These are phyloP conservation scores for Fusarium pseudocircinatum DNA, from an alignment of 2,329 filamentous ascomycete genomes.

Conservation along the genomic window DNA sequence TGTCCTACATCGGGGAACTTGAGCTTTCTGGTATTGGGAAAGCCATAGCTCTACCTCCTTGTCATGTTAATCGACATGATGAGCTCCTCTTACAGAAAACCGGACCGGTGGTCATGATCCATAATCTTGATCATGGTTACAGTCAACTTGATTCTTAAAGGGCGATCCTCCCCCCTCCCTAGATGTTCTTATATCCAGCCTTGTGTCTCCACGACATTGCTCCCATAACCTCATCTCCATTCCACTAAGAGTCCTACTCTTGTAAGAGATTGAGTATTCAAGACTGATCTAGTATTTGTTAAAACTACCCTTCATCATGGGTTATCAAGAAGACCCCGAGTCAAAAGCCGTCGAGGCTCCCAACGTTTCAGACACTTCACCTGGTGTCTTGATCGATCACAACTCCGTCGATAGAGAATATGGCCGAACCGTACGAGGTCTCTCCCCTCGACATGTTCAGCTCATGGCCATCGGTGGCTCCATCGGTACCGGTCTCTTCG, in stretches of 20 bases:
- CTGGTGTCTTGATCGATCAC: slow-evolving; percentile 40
- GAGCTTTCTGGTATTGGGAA: neutral
- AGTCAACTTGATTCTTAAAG: slow-evolving; percentile 34
- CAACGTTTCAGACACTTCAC: slow-evolving; percentile 40
- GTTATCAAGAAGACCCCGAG: slow-evolving; percentile 39
- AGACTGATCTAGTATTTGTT: neutral
- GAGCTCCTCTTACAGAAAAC: slow-evolving; percentile 32
- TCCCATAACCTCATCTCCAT: slow-evolving; percentile 13
- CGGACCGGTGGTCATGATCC: slow-evolving; percentile 33
- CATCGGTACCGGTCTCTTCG: slow-evolving; percentile 57
- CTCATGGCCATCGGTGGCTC: slow-evolving; percentile 61
- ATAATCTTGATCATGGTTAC: slow-evolving; percentile 17
- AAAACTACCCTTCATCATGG: slow-evolving; percentile 32
- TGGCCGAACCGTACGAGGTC: slow-evolving; percentile 48
- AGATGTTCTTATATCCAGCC: slow-evolving; percentile 26
- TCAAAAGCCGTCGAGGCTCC: slow-evolving; percentile 39
- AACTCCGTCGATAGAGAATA: slow-evolving; percentile 42
- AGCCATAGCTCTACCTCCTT: slow-evolving; percentile 1
- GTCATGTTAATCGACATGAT: slow-evolving; percentile 25
- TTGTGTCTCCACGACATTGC: slow-evolving; percentile 31
- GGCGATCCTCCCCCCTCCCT: slow-evolving; percentile 5
- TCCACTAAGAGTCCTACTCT: neutral
- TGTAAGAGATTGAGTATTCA: neutral
- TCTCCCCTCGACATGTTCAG: slow-evolving; percentile 56
- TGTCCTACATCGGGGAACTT: slow-evolving; percentile 14